Evolutionary conservation across 2,329 filamentous ascomycete species (phyloP).

Genomic region (Trichoderma koningii): DNA sequence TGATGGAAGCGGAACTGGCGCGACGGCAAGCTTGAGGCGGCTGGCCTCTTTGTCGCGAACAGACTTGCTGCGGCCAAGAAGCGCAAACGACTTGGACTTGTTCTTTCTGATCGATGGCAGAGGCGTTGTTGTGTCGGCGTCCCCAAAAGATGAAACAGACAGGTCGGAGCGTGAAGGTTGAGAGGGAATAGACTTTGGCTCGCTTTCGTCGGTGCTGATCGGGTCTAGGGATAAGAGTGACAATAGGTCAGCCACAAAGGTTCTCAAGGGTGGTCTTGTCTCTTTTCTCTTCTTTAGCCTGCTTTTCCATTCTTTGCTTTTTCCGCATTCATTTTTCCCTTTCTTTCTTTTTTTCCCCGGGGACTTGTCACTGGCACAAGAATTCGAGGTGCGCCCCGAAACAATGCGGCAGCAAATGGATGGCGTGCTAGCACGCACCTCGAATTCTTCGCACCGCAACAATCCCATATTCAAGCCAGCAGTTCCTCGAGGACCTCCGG

Average conservation of each 20-base stretch:
- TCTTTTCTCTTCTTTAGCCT: background rate
- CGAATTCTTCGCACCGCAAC: slow-evolving; percentile 2
- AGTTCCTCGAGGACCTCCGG: slow-evolving; percentile 39
- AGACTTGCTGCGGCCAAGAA: slow-evolving; percentile 55
- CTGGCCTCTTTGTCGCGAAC: slow-evolving; percentile 53
- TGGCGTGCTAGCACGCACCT: slow-evolving; percentile 17
- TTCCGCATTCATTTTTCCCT: too few species aligned
- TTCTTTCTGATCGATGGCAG: slow-evolving; percentile 47
- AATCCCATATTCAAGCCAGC: background rate
- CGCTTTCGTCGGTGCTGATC: slow-evolving; percentile 37
- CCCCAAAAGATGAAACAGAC: slow-evolving; percentile 53
- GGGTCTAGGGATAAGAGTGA: slow-evolving; percentile 31
- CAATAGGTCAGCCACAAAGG: slow-evolving; percentile 20
- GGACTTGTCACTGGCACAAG: background rate
- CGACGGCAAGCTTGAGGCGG: slow-evolving; percentile 41
- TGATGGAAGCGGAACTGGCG: slow-evolving; percentile 12
- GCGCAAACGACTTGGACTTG: slow-evolving; percentile 58
- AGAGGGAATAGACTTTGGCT: slow-evolving; percentile 45
- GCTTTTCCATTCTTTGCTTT: background rate
- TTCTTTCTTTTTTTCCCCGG: background rate
- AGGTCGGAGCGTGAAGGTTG: slow-evolving; percentile 54
- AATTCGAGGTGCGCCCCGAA: background rate
- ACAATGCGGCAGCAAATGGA: background rate
- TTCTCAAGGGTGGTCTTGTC: background rate
- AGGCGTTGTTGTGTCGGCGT: slow-evolving; percentile 46